phyloP scores from a whole-genome alignment of 2,329 filamentous ascomycete genomes.

The Phaeosphaeriaceae sp. region DNA sequence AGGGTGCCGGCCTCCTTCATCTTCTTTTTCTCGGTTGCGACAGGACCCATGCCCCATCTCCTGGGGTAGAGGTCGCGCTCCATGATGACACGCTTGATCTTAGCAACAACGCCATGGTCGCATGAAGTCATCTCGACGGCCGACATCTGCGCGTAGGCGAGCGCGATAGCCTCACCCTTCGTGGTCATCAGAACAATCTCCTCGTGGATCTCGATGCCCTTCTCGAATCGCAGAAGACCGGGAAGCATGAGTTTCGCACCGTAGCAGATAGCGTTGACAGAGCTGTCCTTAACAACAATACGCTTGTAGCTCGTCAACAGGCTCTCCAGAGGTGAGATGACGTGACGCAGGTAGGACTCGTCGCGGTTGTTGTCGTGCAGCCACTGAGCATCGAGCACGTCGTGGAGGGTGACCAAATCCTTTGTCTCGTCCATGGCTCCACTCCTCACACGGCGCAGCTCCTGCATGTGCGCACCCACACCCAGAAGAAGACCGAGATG shows the following conservation, averaged over 20 bases:
- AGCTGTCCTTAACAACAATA: constrained; percentile 95
- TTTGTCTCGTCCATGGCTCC: constrained; percentile 94
- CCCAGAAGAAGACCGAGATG: constrained; percentile 80
- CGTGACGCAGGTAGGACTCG: constrained; percentile 87
- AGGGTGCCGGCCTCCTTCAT: constrained; percentile 97
- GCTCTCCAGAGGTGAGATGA: constrained; percentile 92
- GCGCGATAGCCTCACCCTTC: constrained; percentile 97
- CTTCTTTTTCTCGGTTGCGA: constrained; percentile 98
- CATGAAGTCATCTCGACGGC: constrained; percentile 96
- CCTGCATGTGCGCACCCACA: constrained; percentile 97
- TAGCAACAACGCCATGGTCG: constrained; percentile 96
- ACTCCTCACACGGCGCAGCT: constrained; percentile 89
- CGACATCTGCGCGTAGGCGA: constrained; percentile 97
- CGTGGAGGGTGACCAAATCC: constrained; percentile 90
- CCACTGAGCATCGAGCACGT: constrained; percentile 96
- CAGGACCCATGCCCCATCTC: constrained; percentile 93
- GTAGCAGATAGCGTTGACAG: constrained; percentile 97
- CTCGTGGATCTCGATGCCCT: constrained; percentile 90
- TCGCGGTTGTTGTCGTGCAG: constrained; percentile 94
- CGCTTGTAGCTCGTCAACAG: constrained; percentile 94
- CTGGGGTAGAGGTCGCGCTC: constrained; percentile 97
- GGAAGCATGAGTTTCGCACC: constrained; percentile 99
- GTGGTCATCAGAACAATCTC: constrained; percentile 98
- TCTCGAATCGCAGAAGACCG: constrained; percentile 90
- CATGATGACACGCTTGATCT: constrained; percentile 99